Base-by-base conservation (phyloP, 2,329 filamentous ascomycete genomes). In the Drechslerella dactyloides region DNA sequence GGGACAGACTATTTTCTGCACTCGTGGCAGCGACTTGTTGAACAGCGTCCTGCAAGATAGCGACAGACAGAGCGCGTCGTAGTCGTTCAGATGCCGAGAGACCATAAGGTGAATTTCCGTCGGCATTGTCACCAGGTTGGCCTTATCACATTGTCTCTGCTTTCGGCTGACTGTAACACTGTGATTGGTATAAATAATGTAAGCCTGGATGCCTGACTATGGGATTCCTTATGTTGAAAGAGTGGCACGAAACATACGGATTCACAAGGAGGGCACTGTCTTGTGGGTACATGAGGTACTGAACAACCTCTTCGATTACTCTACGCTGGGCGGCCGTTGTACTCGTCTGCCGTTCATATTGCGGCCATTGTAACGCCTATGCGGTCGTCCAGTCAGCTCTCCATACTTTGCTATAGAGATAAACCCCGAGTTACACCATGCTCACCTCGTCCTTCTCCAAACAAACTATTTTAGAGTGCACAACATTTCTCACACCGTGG, bases 361-460 rank as follows among this genome's bases (percentile, higher is more conserved):
- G 68, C 8, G 60, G 68, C 68, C 68, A 72, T 64, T 65, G 60
- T 6, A 72, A 51, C 5, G 68, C 68, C 60, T 72, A 30, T 33
- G 17, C 40, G 5, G 24, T 52, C 17, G 8, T 13, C 5, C n/a
- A 2, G 37, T 42, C 11, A 42, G 44, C 44, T 19, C n/a, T 48
- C n/a, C n/a, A 10, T 15, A 10, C 44, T 19, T 48, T 10, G 2
- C 2, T 17, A 5, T 2, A 48, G 11, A 4, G 27, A 33, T 33
- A 33, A 4, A 33, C 19, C 19, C 6, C 11, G 19, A 21, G 11
- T 10, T 3, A 11, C 15, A 15, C n/a, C 11, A 35, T 48, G n/a
- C 59, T 50, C 11, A 65, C 61, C 44, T 65, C 50, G 33, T 72
- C 68, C 23, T 61, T 72, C 51, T 72, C 68, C 13, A 72, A 53